Evolutionary conservation across 331 rosid species (phyloP), one percentile per base, ranked within the genome.

Genomic region (Telfairia occidentalis): DNA sequence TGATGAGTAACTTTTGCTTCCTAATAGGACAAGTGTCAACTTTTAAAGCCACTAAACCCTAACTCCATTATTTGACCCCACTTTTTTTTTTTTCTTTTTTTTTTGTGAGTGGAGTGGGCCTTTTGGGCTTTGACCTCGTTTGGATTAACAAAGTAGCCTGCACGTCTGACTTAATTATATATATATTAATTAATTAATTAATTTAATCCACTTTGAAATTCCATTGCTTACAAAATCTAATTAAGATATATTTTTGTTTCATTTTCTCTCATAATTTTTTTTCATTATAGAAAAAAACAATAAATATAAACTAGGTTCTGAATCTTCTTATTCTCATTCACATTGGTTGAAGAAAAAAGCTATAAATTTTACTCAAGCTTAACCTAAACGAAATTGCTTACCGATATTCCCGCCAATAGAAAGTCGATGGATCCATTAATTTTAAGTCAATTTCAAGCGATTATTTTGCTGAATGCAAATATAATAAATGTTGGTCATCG

Each of bases 1-100:
- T 64, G 72, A 64, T 64, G 43, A 81, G 50, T 76, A 75, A 69
- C 54, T 38, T 79, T 80, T 78, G 59, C 2, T 70, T 28, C 24
- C 34, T 40, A 61, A 65, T 53, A 66, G 73, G 84, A 71, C 88
- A 81, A 52, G 81, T 80, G 84, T 80, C 74, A 24, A 69, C 79
- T 83, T 80, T 75, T 48, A 34, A 66, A 71, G 75, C 63, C 81
- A 26, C 63, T 45, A 77, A 76, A 78, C 76, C n/a, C 21, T 9
- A 38, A 19, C 61, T 67, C 48, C 35, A 26, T 18, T 5, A 19
- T 53, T 76, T 83, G 84, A 0, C 70, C 81, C 38, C 24, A 55
- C 2, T 8, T 21, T 4, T 10, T 21, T 7, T 16, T 58, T 29
- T 28, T 28, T 28, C 6, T n/a, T 52, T 6, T n/a, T 16, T 54